Percentiles rank a stretch among this genome's conserved stretches.
These are phyloP conservation scores for Penicillium flavigenum DNA, from an alignment of 495 filamentous ascomycete genomes.

Conservation along the genomic window DNA sequence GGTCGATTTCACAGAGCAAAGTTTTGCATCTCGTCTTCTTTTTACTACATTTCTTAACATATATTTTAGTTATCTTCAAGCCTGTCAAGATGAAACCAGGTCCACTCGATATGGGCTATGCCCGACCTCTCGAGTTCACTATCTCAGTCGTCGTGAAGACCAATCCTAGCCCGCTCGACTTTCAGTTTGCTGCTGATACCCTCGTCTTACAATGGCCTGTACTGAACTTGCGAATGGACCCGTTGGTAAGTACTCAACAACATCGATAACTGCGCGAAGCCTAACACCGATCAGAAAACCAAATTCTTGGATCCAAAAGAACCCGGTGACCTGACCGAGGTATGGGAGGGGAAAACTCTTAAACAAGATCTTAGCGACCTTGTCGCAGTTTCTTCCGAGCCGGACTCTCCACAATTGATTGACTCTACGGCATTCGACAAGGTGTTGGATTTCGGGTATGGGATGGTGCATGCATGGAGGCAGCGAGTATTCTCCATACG, in stretches of 20 bases:
- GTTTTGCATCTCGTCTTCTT: background rate
- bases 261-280: background rate
- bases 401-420: constrained; percentile 3
- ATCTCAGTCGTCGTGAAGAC: constrained; percentile 7
- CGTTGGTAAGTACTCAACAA: background rate
- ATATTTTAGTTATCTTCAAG: background rate
- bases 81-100: constrained; percentile 3
- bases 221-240: constrained; percentile 10
- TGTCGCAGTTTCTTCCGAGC: background rate
- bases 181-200: constrained; percentile 13
- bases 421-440: constrained; percentile 1
- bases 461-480: constrained; percentile 1
- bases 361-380: constrained; percentile 4
- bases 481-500: constrained; percentile 13
- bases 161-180: constrained; percentile 12
- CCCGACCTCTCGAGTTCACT: constrained; percentile 12
- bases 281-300: constrained; percentile 5
- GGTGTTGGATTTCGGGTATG: constrained; percentile 10
- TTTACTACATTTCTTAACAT: background rate
- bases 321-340: constrained; percentile 6
- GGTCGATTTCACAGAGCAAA: too few relatives aligned
- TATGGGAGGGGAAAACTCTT: constrained; percentile 5
- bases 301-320: constrained; percentile 12
- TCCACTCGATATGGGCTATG: constrained; percentile 12
- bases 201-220: constrained; percentile 13